These are phyloP conservation scores for Radiomyces spectabilis DNA, from an alignment of 192 early-diverging fungal species.

Conservation along the genomic window DNA sequence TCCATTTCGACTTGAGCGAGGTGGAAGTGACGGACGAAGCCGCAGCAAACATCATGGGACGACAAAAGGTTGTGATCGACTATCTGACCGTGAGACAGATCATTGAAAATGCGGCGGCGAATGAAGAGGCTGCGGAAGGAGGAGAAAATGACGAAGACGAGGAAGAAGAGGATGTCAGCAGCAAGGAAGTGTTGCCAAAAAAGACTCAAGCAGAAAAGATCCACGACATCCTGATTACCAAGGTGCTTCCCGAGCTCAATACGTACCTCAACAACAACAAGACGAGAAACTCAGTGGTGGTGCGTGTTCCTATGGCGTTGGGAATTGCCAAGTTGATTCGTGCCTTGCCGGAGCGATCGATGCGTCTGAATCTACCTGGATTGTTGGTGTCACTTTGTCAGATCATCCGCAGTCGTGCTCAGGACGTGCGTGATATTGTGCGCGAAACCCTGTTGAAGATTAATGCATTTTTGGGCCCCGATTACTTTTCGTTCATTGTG, in stretches of 20 bases:
- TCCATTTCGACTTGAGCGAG: slow-evolving; percentile 82
- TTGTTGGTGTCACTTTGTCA: slow-evolving; percentile 84
- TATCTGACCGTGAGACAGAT: slow-evolving; percentile 30
- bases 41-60: slow-evolving; percentile 30
- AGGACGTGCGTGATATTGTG: slow-evolving; percentile 77
- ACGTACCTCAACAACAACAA: slow-evolving; percentile 58
- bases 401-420: slow-evolving; percentile 74
- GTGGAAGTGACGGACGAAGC: slow-evolving; percentile 41
- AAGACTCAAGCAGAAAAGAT: slow-evolving; percentile 43
- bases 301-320: slow-evolving; percentile 83
- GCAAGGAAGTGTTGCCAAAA: slow-evolving; percentile 30
- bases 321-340: slow-evolving; percentile 80
- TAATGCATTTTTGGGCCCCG: slow-evolving; percentile 69
- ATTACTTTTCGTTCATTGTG: slow-evolving; percentile 84
- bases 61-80: slow-evolving; percentile 35
- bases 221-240: slow-evolving; percentile 65
- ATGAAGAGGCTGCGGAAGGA: background rate
- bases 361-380: slow-evolving; percentile 77
- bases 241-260: slow-evolving; percentile 80
- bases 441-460: slow-evolving; percentile 87
- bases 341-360: slow-evolving; percentile 65
- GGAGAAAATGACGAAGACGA: slow-evolving; percentile 22
- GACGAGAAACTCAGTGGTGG: slow-evolving; percentile 64
- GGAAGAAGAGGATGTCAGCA: slow-evolving; percentile 21
- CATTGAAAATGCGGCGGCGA: slow-evolving; percentile 14